A percentile compares a stretch with the other conserved stretches of the same genome.
Evolutionary conservation across 768 basidiomycete species (phyloP).

Genomic region (Sporobolomyces pararoseus): DNA sequence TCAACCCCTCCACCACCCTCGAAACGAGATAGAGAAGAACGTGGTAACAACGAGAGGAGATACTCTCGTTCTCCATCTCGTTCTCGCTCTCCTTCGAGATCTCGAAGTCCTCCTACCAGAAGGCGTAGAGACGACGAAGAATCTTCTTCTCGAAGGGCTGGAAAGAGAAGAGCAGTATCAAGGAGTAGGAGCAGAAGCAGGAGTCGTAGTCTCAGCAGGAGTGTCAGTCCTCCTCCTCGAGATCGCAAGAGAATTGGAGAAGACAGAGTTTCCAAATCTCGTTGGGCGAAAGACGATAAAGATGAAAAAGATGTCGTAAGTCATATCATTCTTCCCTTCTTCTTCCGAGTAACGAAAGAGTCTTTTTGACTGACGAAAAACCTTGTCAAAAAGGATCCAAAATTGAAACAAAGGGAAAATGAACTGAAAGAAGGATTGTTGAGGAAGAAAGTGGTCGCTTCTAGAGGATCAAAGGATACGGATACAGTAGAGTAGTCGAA

Average conservation of each 20-base stretch:
- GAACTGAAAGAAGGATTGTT: conserved; percentile 36
- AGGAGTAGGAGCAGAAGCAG: conserved; percentile 2
- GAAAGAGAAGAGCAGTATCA: neutral
- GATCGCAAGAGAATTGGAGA: neutral
- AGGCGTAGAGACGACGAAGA: neutral
- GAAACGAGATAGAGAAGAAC: neutral
- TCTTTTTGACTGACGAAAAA: too few relatives aligned
- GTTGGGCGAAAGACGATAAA: neutral
- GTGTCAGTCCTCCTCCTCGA: neutral
- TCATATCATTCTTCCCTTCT: neutral
- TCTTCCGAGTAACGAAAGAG: too few relatives aligned
- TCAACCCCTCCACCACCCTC: neutral
- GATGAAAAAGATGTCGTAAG: neutral
- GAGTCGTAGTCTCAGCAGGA: neutral
- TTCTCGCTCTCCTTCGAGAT: neutral
- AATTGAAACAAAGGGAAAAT: conserved; percentile 10
- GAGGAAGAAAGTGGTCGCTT: conserved; percentile 28
- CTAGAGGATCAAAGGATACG: neutral
- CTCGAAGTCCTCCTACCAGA: neutral
- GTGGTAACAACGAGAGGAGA: neutral
- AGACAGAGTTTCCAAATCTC: conserved; percentile 8
- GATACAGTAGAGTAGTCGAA: neutral
- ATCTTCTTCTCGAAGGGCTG: neutral
- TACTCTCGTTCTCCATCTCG: neutral
- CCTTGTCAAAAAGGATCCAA: neutral